Percentiles rank a stretch among this genome's conserved stretches.
phyloP scores from a whole-genome alignment of 371 early-diverging fungal species.

The Coelomomyces lativittatus region DNA sequence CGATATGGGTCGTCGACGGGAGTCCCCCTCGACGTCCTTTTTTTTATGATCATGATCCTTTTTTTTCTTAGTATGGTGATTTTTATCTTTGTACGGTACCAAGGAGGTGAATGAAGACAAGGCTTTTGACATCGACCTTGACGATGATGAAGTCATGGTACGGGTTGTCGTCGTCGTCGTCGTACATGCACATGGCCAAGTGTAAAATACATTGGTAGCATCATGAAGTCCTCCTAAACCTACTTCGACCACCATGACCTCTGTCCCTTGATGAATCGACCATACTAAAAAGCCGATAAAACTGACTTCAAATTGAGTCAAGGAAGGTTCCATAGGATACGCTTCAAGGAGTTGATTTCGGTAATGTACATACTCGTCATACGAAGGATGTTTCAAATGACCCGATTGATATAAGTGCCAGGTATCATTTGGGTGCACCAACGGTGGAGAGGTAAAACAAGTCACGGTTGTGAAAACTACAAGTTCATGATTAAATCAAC shows the following conservation, averaged over 20 bases:
- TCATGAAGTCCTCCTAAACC: constrained; percentile 64
- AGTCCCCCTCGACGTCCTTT: no score
- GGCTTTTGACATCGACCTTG: constrained; percentile 9
- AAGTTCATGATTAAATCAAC: no score
- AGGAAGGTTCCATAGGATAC: not conserved
- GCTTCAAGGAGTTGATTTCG: constrained; percentile 8
- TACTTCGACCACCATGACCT: constrained; percentile 57
- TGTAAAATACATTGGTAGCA: constrained; percentile 56
- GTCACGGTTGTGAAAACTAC: constrained; percentile 8
- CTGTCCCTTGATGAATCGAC: constrained; percentile 28
- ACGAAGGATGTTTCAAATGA: constrained; percentile 16
- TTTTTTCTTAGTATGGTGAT: no score
- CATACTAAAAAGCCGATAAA: constrained; percentile 21
- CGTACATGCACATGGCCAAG: not conserved
- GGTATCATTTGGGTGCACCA: constrained; percentile 45
- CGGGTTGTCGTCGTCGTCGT: not conserved
- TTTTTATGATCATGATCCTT: no score
- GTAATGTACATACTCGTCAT: constrained; percentile 13
- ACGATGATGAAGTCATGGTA: not conserved
- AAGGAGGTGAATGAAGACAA: no score
- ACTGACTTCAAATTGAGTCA: constrained; percentile 11
- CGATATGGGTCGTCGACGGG: no score
- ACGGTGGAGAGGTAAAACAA: constrained; percentile 60
- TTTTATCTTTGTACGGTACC: no score
- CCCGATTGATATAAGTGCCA: constrained; percentile 38